Base-by-base conservation (phyloP, 2,329 filamentous ascomycete species). In the Penicillium sp. region DNA sequence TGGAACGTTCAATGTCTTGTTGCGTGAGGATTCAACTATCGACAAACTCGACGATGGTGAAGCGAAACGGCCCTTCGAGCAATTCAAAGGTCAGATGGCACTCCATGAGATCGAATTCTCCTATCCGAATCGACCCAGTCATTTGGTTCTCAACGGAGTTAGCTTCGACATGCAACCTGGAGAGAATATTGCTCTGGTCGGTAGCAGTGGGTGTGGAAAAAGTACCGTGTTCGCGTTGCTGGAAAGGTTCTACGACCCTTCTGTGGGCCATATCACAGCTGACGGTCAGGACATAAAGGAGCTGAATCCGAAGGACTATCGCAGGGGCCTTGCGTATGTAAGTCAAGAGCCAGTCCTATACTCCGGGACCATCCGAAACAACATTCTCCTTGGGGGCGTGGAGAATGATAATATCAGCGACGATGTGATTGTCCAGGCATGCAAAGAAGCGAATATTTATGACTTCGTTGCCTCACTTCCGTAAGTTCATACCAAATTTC, bases 211-310 rank as follows among this genome's bases (percentile, higher is more conserved):
- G 15, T 84, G 82, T 59, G 84, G 84, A 7, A 77, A 92, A 76
- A 89, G 87, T 0, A 91, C 87, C n/a, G 87, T 91, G 41, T 85
- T 93, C 29, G 76, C 76, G 4, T 76, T 86, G 0, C 73, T 85
- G 15, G 80, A 84, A 59, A 76, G 86, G 7, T 91, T 93, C 74
- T 94, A 93, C 73, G 85, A 90, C 49, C 75, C 86, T 0, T 79
- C 85, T 23, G 79, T 82, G 13, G 91, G 91, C 7, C 77, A 78
- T 3, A 87, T 94, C 47, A 77, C 88, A 0, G 85, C 86, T 71
- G 89, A 91, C 71, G 87, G 83, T 3, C 79, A 81, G 41, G 83
- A 89, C 65, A 85, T 92, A 46, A 73, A 78, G 1, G 75, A 82
- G 1, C 69, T 91, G 58, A 84, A 89, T 61, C 79, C 89, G 9